Evolutionary conservation across 1,139 yeast genomes (phyloP), one percentile per base, ranked within the genome.

Genomic region (Sugiyamaella novakii): DNA sequence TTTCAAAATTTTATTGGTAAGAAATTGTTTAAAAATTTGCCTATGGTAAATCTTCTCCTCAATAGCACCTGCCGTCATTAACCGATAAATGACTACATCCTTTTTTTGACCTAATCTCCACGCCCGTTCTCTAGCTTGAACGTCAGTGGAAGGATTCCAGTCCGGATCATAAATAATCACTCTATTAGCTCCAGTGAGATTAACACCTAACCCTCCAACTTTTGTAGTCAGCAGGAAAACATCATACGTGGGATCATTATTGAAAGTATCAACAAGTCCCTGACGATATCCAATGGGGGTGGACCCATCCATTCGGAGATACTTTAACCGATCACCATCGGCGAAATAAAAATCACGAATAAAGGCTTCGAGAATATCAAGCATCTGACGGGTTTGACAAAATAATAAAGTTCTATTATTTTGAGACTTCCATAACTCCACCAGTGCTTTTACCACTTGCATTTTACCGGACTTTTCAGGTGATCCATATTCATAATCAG

Each of bases 141-240:
- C 78, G 71, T 92, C 98, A 0, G 98, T 92, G 0, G 97, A 88
- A 0, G 98, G 98, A 62, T 92, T 92, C 98, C 98, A 92, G 66
- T 92, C 98, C 0, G 98, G 98, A 62, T 92, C 98, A 64, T 77
- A 92, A 14, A 92, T 92, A 15, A 92, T 88, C 5, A 92, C 96
- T 46, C 98, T 71, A 59, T 89, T 92, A 0, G 98, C 98, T 3
- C 98, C 98, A 0, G 97, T 92, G 43, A 92, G 68, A 65, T 92
- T 92, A 1, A 92, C 87, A 18, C 98, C 98, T 39, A 92, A 72
- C 0, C 98, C 98, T 21, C 98, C 98, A 2, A 92, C 98, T 62
- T 92, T 80, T 0, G 98, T 92, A 0, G 98, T 92, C 39, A 92
- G 71, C 25, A 92, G 68, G 64, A 92, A 94, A 1, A 92, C 78